Evolutionary conservation across 192 early-diverging fungal species (phyloP).

Genomic region (Coemansia sp.): DNA sequence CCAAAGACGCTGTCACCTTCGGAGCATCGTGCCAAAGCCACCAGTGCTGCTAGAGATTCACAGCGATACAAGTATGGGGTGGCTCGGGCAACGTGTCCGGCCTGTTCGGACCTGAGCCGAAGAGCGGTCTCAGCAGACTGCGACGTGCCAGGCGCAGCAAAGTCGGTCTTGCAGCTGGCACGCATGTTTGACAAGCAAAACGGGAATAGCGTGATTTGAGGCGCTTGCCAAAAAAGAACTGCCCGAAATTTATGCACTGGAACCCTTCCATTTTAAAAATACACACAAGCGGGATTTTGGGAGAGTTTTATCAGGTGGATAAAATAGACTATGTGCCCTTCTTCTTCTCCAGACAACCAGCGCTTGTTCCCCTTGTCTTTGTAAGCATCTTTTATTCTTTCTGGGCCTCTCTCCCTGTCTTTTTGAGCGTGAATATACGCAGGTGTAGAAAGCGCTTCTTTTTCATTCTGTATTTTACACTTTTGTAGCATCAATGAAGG

Average conservation of each 20-base stretch:
- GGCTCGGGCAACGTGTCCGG: constrained; percentile 7
- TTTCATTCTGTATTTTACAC: constrained; percentile 12
- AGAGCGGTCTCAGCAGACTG: background rate
- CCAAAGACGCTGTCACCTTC: no score
- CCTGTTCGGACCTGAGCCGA: background rate
- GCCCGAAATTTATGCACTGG: constrained; percentile 1
- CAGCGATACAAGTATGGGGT: constrained; percentile 1
- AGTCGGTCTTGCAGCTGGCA: constrained; percentile 34
- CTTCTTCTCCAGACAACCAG: no score
- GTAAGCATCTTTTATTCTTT: constrained; percentile 12
- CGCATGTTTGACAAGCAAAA: constrained; percentile 41
- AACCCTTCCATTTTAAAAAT: no score
- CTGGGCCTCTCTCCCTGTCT: background rate
- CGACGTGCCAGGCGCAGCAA: constrained; percentile 5
- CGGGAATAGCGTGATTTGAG: background rate
- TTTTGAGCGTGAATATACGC: constrained; percentile 1
- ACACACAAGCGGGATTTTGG: constrained; percentile 1
- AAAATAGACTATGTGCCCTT: no score
- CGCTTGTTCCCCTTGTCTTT: no score
- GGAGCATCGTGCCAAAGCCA: no score
- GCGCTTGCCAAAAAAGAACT: background rate
- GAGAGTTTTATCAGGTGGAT: no score
- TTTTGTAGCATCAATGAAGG: constrained; percentile 18
- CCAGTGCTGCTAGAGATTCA: no score
- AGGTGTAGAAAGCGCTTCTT: constrained; percentile 5